Evolutionary conservation across 225 moss, liverwort and hornwort genomes (phyloP).

Genomic region (Straminergon stramineum): DNA sequence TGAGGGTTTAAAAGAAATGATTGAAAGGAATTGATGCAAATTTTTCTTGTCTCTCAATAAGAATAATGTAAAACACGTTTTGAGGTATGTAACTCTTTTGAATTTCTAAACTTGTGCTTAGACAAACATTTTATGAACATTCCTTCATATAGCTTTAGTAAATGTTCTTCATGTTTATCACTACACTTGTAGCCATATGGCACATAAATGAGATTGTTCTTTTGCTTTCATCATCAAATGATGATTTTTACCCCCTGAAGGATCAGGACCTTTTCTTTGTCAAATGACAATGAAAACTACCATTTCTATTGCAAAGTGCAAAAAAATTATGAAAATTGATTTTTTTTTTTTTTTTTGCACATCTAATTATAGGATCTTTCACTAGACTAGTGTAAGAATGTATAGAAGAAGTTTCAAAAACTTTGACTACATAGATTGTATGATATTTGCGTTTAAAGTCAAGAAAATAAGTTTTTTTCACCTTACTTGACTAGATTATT

Average conservation of each 20-base stretch:
- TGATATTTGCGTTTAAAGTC: neutral
- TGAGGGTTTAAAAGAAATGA: neutral
- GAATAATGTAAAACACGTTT: neutral
- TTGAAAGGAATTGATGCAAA: neutral
- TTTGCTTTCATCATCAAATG: neutral
- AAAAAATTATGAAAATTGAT: neutral
- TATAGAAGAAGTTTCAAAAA: neutral
- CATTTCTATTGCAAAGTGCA: neutral
- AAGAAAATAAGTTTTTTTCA: neutral
- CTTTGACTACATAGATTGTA: rapidly evolving
- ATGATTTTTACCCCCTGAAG: neutral
- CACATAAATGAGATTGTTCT: neutral
- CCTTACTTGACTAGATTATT: neutral
- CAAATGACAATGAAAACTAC: rapidly evolving
- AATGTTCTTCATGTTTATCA: neutral
- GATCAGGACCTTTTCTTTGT: neutral
- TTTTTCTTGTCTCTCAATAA: neutral
- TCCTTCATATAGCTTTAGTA: neutral
- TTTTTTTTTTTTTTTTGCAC: neutral
- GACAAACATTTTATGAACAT: neutral
- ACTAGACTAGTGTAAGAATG: neutral
- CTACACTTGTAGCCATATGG: rapidly evolving
- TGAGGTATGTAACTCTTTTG: neutral
- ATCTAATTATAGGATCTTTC: neutral
- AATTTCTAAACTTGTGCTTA: neutral